These are phyloP conservation scores for Kappamyces sp. DNA, from an alignment of 192 early-diverging fungal species.

Conservation along the genomic window DNA sequence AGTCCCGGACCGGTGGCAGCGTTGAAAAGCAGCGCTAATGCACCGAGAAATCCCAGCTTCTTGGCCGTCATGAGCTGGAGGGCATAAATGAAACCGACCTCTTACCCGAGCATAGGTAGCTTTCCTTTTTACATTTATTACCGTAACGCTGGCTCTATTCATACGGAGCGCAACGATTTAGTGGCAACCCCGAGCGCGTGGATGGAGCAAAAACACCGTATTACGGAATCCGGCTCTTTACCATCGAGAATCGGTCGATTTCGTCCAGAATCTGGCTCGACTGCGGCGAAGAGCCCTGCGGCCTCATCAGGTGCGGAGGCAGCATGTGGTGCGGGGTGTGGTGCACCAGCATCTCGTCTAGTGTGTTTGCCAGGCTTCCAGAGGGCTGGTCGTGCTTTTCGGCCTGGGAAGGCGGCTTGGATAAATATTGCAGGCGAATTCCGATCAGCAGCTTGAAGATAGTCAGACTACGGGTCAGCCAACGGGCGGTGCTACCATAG, in stretches of 20 bases:
- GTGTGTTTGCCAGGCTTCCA: too few species aligned
- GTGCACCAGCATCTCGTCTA: not conserved
- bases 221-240: slow-evolving; percentile 85
- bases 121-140: too few species aligned
- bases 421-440: not conserved
- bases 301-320: not conserved
- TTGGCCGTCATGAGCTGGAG: slow-evolving; percentile 38
- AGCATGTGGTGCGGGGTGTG: slow-evolving; percentile 5
- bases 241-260: slow-evolving; percentile 85
- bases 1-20: slow-evolving; percentile 50
- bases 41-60: slow-evolving; percentile 39
- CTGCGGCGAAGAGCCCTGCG: not conserved
- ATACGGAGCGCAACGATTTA: too few species aligned
- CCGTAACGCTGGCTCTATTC: too few species aligned
- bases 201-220: not conserved
- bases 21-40: slow-evolving; percentile 45
- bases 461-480: slow-evolving; percentile 11
- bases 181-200: not conserved
- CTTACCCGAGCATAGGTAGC: too few species aligned
- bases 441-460: slow-evolving; percentile 10
- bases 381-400: too few species aligned
- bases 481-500: not conserved
- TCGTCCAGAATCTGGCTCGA: slow-evolving; percentile 64
- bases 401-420: too few species aligned
- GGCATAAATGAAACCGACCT: too few species aligned